Conservation (phyloP, 257 asterid genomes). For the Jasminum sambac region DNA sequence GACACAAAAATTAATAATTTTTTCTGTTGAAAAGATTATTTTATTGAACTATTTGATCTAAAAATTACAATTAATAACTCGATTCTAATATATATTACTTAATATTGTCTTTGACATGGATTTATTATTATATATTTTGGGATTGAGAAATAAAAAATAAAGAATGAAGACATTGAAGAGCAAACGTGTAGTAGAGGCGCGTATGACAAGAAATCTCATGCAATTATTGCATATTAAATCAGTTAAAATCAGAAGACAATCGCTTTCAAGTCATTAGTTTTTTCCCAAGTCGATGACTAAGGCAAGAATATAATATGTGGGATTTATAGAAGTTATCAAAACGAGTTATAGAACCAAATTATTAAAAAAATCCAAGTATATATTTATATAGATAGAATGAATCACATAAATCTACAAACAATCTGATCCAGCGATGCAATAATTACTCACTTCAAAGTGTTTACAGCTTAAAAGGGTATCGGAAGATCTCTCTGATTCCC, state of each 20-base stretch:
- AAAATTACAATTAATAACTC: no score
- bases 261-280: conserved; percentile 41
- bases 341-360: conserved; percentile 20
- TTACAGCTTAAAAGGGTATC: conserved; percentile 67
- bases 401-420: conserved; percentile 63
- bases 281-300: conserved; percentile 31
- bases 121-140: not conserved
- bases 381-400: conserved; percentile 45
- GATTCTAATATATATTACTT: no score
- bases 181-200: conserved; percentile 39
- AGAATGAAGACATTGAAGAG: not conserved
- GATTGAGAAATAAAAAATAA: not conserved
- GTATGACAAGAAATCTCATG: conserved; percentile 31
- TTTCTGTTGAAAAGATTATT: not conserved
- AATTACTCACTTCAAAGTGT: conserved; percentile 43
- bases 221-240: conserved; percentile 29
- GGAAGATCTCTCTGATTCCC: conserved; percentile 49
- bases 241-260: conserved; percentile 49
- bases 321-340: conserved; percentile 47
- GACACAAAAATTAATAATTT: not conserved
- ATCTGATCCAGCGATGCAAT: conserved; percentile 96
- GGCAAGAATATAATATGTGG: conserved; percentile 29
- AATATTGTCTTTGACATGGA: no score
- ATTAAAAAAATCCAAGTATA: conserved; percentile 42
- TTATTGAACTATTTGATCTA: not conserved